phyloP scores from a whole-genome alignment of 2,329 filamentous ascomycete genomes.

The Calycina marina region DNA sequence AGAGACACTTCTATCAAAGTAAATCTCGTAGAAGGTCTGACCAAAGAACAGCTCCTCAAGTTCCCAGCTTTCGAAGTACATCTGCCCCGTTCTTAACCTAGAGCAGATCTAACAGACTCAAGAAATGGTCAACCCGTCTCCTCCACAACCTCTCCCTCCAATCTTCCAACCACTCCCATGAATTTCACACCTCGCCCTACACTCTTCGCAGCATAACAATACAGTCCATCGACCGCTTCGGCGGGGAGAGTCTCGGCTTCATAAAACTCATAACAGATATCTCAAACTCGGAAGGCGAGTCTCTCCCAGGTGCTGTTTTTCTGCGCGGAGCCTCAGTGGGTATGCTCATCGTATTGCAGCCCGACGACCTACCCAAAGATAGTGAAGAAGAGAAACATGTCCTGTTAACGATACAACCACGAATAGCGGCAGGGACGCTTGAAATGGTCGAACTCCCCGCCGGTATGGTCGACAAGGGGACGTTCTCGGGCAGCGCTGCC shows the following conservation, averaged over 20 bases:
- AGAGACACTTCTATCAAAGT: constrained; percentile 27
- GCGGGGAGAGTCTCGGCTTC: constrained; percentile 34
- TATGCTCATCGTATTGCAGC: constrained; percentile 33
- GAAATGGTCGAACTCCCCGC: constrained; percentile 42
- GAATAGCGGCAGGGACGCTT: constrained; percentile 39
- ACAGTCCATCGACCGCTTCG: constrained; percentile 40
- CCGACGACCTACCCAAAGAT: constrained; percentile 29
- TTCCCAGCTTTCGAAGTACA: constrained; percentile 37
- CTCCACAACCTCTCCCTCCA: constrained; percentile 14
- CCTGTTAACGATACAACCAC: constrained; percentile 44
- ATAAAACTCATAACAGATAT: constrained; percentile 37
- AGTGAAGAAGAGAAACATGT: constrained; percentile 35
- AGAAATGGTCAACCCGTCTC: constrained; percentile 16
- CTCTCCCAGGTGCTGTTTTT: constrained; percentile 38
- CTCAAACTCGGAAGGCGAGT: constrained; percentile 31
- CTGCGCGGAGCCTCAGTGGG: constrained; percentile 45
- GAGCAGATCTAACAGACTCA: not conserved
- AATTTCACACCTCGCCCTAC: constrained; percentile 39
- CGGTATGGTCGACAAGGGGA: constrained; percentile 41
- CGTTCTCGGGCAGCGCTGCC: constrained; percentile 42
- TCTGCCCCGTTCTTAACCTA: not conserved
- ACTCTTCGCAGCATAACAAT: constrained; percentile 33
- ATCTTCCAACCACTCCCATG: constrained; percentile 26
- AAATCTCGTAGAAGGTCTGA: constrained; percentile 29
- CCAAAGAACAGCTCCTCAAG: constrained; percentile 28